A percentile compares a stretch with the other conserved stretches of the same genome.
Evolutionary conservation across 495 filamentous ascomycete genomes (phyloP).

Genomic region (Pyrenula aspistea): DNA sequence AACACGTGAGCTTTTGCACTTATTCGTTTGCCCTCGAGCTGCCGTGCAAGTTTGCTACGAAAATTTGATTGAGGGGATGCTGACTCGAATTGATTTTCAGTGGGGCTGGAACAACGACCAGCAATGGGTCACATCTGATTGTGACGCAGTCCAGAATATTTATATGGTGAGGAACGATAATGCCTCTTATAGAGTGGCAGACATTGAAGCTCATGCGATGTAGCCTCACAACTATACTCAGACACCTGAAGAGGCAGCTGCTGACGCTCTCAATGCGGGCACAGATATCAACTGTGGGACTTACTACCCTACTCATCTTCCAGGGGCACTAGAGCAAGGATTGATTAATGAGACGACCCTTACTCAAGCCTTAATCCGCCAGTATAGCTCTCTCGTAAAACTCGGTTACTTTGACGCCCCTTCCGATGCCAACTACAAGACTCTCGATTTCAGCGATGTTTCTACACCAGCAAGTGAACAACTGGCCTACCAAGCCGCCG

Average conservation of each 20-base stretch:
- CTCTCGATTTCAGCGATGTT: conserved; percentile 40
- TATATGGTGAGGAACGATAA: too few relatives aligned
- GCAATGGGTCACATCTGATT: conserved; percentile 46
- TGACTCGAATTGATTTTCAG: neutral
- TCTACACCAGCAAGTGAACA: conserved; percentile 35
- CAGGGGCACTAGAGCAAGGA: conserved; percentile 33
- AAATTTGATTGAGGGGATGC: too few relatives aligned
- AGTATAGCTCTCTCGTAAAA: conserved; percentile 41
- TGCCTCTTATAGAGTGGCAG: too few relatives aligned
- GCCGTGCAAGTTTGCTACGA: too few relatives aligned
- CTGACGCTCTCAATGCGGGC: conserved; percentile 43
- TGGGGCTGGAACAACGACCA: conserved; percentile 36
- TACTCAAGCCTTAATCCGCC: conserved; percentile 40
- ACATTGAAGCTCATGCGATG: too few relatives aligned
- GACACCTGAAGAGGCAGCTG: conserved; percentile 33
- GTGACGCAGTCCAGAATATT: conserved; percentile 45
- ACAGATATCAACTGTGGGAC: conserved; percentile 52
- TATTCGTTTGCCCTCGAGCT: too few relatives aligned
- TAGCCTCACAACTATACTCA: conserved; percentile 39
- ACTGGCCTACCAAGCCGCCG: conserved; percentile 45
- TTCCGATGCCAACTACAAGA: conserved; percentile 29
- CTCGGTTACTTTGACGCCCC: conserved; percentile 47
- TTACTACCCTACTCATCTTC: conserved; percentile 37
- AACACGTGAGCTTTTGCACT: conserved; percentile 12
- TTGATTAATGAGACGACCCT: conserved; percentile 35